A percentile compares a stretch with the other conserved stretches of the same genome.
Evolutionary conservation across 2,329 filamentous ascomycete genomes (phyloP).

Genomic region (Neopestalotiopsis rosae): DNA sequence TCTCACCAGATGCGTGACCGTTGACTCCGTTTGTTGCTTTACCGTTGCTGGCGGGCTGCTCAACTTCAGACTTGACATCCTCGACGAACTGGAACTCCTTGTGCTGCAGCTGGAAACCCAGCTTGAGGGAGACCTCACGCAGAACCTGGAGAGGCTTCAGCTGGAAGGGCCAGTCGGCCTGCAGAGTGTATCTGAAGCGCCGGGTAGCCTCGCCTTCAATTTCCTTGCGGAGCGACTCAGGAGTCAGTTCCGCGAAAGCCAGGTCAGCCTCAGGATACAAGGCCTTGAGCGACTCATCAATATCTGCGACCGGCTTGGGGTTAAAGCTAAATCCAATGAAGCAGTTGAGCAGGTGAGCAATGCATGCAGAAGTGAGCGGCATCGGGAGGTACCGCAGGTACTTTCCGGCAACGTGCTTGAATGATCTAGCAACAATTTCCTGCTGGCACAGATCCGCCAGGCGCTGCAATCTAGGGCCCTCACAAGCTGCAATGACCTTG

Average conservation of each 20-base stretch:
- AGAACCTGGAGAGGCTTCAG: constrained; percentile 83
- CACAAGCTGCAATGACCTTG: constrained; percentile 74
- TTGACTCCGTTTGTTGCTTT: constrained; percentile 43
- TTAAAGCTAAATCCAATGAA: constrained; percentile 81
- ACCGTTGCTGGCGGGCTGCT: constrained; percentile 32
- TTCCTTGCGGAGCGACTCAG: constrained; percentile 70
- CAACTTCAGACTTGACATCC: constrained; percentile 32
- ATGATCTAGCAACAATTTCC: constrained; percentile 93
- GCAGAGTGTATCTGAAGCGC: constrained; percentile 79
- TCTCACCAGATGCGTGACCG: constrained; percentile 48
- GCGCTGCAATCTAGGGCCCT: constrained; percentile 75
- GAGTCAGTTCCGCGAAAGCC: constrained; percentile 79
- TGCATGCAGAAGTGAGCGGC: constrained; percentile 78
- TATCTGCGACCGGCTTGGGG: constrained; percentile 75
- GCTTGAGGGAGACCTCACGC: constrained; percentile 85
- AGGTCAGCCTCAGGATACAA: constrained; percentile 85
- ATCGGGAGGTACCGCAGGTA: constrained; percentile 82
- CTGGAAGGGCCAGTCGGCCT: constrained; percentile 68
- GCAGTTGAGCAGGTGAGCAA: constrained; percentile 92
- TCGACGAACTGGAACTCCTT: constrained; percentile 74
- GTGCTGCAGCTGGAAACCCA: constrained; percentile 85
- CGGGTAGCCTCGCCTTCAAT: constrained; percentile 74
- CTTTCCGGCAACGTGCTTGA: constrained; percentile 87
- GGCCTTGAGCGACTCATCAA: constrained; percentile 74
- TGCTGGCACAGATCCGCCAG: constrained; percentile 80